Evolutionary conservation across 805 yeast genomes (phyloP).

Genomic region (Monosporozyma servazzii): DNA sequence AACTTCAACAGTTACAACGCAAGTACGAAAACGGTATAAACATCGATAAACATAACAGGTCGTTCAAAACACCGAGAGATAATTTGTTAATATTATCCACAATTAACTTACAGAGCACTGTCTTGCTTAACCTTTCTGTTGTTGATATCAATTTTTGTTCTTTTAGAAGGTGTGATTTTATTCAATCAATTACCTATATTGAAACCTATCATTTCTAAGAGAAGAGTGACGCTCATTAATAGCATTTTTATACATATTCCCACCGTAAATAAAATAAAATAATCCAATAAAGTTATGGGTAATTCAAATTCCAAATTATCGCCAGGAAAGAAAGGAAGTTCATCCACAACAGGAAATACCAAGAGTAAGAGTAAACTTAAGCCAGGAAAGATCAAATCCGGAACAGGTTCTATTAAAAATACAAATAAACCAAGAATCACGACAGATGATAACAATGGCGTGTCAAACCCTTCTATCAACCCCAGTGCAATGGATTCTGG

Average conservation of each 20-base stretch:
- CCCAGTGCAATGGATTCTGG: not conserved
- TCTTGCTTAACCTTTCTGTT: not conserved
- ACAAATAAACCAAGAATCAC: not conserved
- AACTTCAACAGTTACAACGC: not conserved
- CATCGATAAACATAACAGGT: not conserved
- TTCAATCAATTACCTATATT: not conserved
- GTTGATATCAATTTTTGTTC: not conserved
- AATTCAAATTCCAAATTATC: slow-evolving; percentile 35
- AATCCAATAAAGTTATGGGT: slow-evolving; percentile 32
- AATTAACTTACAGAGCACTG: not conserved
- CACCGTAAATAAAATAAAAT: not conserved
- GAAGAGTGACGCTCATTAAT: not conserved
- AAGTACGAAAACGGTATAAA: not conserved
- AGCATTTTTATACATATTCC: not conserved
- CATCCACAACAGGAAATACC: not conserved
- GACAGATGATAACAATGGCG: not conserved
- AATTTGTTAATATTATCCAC: not conserved
- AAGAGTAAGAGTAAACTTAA: slow-evolving; percentile 1
- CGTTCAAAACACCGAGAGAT: not conserved
- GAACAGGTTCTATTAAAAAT: not conserved
- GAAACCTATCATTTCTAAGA: not conserved
- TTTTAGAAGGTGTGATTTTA: not conserved
- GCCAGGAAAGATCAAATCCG: not conserved
- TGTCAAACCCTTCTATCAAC: not conserved
- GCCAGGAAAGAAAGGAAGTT: not conserved